phyloP scores from a whole-genome alignment of 2,329 filamentous ascomycete genomes.

The Pyrenophora graminea region DNA sequence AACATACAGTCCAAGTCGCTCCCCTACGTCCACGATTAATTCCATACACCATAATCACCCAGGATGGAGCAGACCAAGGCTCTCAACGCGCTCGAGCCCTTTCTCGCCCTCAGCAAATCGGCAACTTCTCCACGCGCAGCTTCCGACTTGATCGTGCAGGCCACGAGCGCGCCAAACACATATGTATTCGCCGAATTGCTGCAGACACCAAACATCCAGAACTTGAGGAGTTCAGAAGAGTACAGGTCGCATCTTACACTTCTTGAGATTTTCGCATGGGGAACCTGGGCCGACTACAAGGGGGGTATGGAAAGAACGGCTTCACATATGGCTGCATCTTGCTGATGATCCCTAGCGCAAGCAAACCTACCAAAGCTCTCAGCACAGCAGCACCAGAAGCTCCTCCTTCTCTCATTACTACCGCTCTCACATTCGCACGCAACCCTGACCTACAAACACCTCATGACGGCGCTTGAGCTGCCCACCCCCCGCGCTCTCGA shows the following conservation, averaged over 20 bases:
- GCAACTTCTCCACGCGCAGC: conserved; percentile 82
- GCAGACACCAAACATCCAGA: conserved; percentile 75
- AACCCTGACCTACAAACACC: conserved; percentile 70
- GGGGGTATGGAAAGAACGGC: conserved; percentile 50
- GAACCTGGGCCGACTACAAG: conserved; percentile 81
- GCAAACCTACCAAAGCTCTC: conserved; percentile 71
- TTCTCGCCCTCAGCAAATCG: conserved; percentile 83
- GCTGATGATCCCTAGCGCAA: conserved; percentile 32
- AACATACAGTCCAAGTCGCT: neutral
- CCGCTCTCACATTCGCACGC: conserved; percentile 71
- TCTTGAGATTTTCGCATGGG: conserved; percentile 89
- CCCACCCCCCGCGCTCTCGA: conserved; percentile 73
- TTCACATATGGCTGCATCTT: neutral
- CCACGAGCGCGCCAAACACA: conserved; percentile 85
- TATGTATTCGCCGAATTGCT: conserved; percentile 96
- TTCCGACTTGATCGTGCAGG: conserved; percentile 82
- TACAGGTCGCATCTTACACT: conserved; percentile 68
- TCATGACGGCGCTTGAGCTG: conserved; percentile 71
- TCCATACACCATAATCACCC: neutral
- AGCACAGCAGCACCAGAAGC: conserved; percentile 76
- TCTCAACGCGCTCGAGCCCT: conserved; percentile 73
- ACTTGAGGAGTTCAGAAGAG: conserved; percentile 67
- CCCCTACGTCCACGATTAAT: neutral
- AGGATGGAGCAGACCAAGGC: conserved; percentile 73
- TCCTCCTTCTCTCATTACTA: conserved; percentile 87